phyloP scores from a whole-genome alignment of 2,329 filamentous ascomycete genomes.

The Diaporthe citriasiana region DNA sequence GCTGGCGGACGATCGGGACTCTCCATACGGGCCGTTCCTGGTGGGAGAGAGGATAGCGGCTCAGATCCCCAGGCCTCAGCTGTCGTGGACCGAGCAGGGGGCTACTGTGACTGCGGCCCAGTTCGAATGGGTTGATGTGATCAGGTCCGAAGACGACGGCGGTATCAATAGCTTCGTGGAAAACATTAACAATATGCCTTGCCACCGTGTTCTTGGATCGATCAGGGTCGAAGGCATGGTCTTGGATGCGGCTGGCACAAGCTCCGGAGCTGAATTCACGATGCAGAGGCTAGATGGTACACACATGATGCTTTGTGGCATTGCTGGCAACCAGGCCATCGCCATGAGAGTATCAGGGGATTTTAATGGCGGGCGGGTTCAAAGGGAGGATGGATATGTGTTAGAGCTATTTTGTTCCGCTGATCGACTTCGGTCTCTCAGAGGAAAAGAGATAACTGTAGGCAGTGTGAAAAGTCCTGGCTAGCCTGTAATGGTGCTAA shows the following conservation, averaged over 20 bases:
- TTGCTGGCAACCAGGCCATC: neutral
- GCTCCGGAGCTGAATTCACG: neutral
- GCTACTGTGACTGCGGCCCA: neutral
- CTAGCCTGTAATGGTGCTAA: neutral
- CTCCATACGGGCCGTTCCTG: neutral
- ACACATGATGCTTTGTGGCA: neutral
- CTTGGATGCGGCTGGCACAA: neutral
- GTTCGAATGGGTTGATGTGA: slow-evolving; percentile 6
- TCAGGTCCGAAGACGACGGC: neutral
- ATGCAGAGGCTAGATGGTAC: neutral
- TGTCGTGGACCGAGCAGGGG: neutral
- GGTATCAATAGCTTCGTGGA: neutral
- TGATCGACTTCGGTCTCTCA: neutral
- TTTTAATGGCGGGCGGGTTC: neutral
- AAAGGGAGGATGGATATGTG: neutral
- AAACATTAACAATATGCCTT: neutral
- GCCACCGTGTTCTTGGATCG: neutral
- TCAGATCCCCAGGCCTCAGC: neutral
- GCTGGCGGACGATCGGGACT: neutral
- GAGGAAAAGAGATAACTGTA: neutral
- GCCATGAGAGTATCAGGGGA: slow-evolving; percentile 5
- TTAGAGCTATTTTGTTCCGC: neutral
- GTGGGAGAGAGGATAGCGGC: neutral
- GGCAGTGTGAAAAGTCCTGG: neutral
- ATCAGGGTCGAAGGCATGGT: neutral